Evolutionary conservation across 2,329 filamentous ascomycete species (phyloP), one percentile per base, ranked within the genome.

Genomic region (Colletotrichum gigasporum): DNA sequence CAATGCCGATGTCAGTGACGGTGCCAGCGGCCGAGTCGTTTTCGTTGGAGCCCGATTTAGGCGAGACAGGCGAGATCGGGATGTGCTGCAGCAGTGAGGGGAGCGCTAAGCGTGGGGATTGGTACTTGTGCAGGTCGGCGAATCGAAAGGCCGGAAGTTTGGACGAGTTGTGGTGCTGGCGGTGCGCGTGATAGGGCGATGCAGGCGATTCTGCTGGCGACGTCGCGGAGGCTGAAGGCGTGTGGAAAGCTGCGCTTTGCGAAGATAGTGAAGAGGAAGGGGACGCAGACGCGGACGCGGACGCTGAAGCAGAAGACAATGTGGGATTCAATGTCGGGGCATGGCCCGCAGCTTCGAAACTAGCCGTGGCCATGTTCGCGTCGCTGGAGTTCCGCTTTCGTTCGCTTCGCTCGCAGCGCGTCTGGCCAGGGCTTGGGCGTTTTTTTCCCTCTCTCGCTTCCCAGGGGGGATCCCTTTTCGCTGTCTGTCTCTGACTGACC

Each of bases 121-220:
- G 78, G 73, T 48, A 75, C 63, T 76, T 78, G 59, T 75, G 76
- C 57, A 82, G 75, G 74, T 86, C 84, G 68, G 79, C 81, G 71
- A 85, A 84, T 63, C 84, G 84, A 73, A 83, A 85, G 20, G 84
- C 79, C 26, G 85, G 84, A 68, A 86, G 75, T 69, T 86, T 87
- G 66, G 84, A 87, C 37, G 83, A 82, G 70, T 80, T 86, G 73
- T 86, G 81, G 71, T 73, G 83, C 68, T 83, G 82, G 57, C 84
- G 83, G 73, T 86, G 84, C 44, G 75, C 73, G 69, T 86, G 82
- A 64, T 57, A 71, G 64, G 51, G 64, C 24, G 48, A 57, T n/a
- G 57, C 73, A 66, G 61, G 66, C 69, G 54, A 67, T 53, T 48
- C 32, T 32, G 35, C 48, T 18, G 57, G 44, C 35, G 48, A 54